Base-by-base conservation (phyloP, 2,329 filamentous ascomycete genomes). In the Paraphaeosphaeria minitans region DNA sequence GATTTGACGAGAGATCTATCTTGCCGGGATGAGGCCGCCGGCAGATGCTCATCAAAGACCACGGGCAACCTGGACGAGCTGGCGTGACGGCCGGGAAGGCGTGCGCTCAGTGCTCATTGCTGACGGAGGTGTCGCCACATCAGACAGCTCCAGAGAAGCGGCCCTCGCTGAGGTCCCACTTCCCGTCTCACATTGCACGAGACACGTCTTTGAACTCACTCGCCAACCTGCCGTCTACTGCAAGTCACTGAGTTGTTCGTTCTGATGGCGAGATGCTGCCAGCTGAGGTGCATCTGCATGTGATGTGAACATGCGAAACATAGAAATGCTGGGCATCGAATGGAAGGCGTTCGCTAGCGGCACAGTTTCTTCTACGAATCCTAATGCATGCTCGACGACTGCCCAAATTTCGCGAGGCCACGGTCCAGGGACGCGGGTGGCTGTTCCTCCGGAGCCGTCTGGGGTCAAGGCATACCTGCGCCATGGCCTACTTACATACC, bases 61-160 rank as follows among this genome's bases (percentile, higher is more conserved):
- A 53, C 21, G 57, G 42, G 35, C 19, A 45, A 16, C 52, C 53
- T 45, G 24, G 59, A 53, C 55, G 60, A 64, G 37, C 56, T 53
- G 48, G 52, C 56, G 60, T 46, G 54, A 57, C 53, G 47, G 47
- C 46, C 57, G 61, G 56, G 55, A 59, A 59, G 63, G 60, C 58
- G 55, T 62, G 58, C 29, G 29, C 29, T 31, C 29, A 31, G 58
- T 12, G 29, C 29, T 5, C 29, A 31, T 12, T 8, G 29, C 62
- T 57, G 19, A 31, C 21, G 41, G 43, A 47, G 33, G 46, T 58
- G 50, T 55, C 58, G 55, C 49, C 56, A 57, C 58, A 45, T 66
- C 58, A 66, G 53, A 66, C 67, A 67, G 70, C 67, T 71, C 70
- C 66, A 74, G 68, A 67, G 64, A n/a, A 39, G 37, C 68, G 72